A percentile compares a stretch with the other conserved stretches of the same genome.
These are phyloP conservation scores for Aspergillus fischeri DNA, from an alignment of 2,329 filamentous ascomycete species.

Conservation along the genomic window DNA sequence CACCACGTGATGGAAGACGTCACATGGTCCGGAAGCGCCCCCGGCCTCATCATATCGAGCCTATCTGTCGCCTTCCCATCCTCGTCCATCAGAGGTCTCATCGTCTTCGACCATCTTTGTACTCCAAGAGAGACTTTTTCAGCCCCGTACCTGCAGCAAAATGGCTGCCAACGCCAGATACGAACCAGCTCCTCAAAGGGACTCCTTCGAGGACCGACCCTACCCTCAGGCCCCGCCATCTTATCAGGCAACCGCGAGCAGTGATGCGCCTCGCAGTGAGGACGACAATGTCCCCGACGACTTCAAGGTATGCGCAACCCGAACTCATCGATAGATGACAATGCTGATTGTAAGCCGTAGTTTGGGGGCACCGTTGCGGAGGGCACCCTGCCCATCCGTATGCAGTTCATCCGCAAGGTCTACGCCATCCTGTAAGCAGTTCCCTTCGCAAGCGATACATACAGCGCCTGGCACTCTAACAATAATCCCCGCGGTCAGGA, in stretches of 20 bases:
- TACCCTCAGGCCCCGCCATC: constrained; percentile 79
- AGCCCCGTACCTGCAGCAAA: background rate
- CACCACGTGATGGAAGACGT: constrained; percentile 6
- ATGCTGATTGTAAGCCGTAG: constrained; percentile 41
- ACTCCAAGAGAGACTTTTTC: background rate
- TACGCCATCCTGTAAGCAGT: constrained; percentile 77
- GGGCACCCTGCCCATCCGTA: constrained; percentile 89
- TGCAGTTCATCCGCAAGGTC: constrained; percentile 96
- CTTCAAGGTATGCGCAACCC: constrained; percentile 69
- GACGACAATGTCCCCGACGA: constrained; percentile 93
- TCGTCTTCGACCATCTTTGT: background rate
- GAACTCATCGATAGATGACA: background rate
- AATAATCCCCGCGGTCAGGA: constrained; percentile 41
- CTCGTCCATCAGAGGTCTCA: background rate
- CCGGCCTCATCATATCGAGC: background rate
- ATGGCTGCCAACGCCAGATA: constrained; percentile 82
- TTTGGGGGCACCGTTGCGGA: constrained; percentile 92
- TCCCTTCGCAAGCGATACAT: background rate
- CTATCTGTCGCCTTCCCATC: background rate
- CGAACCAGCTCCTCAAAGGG: constrained; percentile 74
- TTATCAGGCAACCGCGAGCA: constrained; percentile 63
- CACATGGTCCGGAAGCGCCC: constrained; percentile 4
- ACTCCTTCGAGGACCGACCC: constrained; percentile 69
- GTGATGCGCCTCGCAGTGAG: constrained; percentile 66
- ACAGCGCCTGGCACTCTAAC: background rate